phyloP scores from a whole-genome alignment of 31 red algal species.

The Asparagopsis taxiformis region DNA sequence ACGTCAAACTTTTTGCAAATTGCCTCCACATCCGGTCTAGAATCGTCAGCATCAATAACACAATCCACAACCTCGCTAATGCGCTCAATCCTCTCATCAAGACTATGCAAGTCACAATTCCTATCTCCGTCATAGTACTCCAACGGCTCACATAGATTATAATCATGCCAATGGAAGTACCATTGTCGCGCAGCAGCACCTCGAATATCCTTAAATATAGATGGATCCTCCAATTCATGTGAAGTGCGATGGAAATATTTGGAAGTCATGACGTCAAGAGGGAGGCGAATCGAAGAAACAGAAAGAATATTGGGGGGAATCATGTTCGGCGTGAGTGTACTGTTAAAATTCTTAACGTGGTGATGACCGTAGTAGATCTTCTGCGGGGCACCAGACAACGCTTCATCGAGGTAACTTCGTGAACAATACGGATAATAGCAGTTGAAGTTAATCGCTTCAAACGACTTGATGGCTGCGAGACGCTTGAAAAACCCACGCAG shows the following conservation, averaged over 20 bases:
- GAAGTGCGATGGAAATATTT: not conserved
- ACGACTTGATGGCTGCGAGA: not conserved
- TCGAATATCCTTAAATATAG: not conserved
- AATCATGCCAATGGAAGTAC: not conserved
- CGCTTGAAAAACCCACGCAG: not conserved
- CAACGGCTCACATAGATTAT: not conserved
- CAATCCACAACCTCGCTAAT: not conserved
- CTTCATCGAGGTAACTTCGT: not conserved
- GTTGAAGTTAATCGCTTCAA: not conserved
- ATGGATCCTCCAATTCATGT: not conserved
- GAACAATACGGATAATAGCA: not conserved
- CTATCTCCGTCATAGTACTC: not conserved
- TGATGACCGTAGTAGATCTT: not conserved
- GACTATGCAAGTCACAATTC: not conserved
- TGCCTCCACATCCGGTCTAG: not conserved
- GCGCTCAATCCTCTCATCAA: not conserved
- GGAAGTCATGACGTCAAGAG: not conserved
- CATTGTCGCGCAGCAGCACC: not conserved
- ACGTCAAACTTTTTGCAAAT: not conserved
- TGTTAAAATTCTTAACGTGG: not conserved
- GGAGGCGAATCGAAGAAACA: not conserved
- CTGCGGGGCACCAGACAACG: not conserved
- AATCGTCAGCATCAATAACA: not conserved
- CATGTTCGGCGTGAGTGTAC: not conserved
- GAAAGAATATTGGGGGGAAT: not conserved